A percentile compares a stretch with the other conserved stretches of the same genome.
Evolutionary conservation across 225 moss, liverwort and hornwort species (phyloP).

Genomic region (Pleurozium schreberi): DNA sequence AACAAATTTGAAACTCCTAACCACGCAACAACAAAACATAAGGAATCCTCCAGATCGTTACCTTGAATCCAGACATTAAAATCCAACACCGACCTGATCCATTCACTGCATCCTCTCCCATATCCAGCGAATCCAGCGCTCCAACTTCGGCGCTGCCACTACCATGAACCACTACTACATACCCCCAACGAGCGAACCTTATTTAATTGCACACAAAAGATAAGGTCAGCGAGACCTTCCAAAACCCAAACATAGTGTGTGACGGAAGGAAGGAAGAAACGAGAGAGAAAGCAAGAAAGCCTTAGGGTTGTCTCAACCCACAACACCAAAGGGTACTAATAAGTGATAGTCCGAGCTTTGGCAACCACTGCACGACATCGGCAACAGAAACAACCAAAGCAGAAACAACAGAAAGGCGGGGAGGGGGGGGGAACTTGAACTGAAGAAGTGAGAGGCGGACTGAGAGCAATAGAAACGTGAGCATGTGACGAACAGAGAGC

Average conservation of each 20-base stretch:
- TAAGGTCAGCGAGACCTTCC: not conserved
- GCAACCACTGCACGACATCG: not conserved
- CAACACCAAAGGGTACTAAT: not conserved
- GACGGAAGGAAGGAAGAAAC: not conserved
- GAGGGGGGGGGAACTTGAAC: too few species aligned
- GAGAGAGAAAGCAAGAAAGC: too few species aligned
- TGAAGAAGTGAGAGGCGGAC: not conserved
- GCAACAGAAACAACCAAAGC: not conserved
- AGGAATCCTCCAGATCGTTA: not conserved
- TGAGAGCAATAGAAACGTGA: not conserved
- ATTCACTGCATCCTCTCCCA: slow-evolving; percentile 15
- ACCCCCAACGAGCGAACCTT: not conserved
- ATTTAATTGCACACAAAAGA: not conserved
- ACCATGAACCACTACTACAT: not conserved
- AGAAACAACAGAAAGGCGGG: not conserved
- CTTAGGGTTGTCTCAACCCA: not conserved
- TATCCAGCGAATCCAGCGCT: not conserved
- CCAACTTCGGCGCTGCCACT: not conserved
- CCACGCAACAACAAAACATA: not conserved
- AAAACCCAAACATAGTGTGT: not conserved
- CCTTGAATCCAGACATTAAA: slow-evolving; percentile 11
- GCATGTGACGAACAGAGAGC: not conserved
- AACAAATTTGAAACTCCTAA: not conserved
- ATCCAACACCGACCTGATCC: slow-evolving; percentile 10
- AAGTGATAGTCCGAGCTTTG: not conserved